Conservation (phyloP, 2,329 filamentous ascomycete genomes). For the Aspergillus quadrilineatus region DNA sequence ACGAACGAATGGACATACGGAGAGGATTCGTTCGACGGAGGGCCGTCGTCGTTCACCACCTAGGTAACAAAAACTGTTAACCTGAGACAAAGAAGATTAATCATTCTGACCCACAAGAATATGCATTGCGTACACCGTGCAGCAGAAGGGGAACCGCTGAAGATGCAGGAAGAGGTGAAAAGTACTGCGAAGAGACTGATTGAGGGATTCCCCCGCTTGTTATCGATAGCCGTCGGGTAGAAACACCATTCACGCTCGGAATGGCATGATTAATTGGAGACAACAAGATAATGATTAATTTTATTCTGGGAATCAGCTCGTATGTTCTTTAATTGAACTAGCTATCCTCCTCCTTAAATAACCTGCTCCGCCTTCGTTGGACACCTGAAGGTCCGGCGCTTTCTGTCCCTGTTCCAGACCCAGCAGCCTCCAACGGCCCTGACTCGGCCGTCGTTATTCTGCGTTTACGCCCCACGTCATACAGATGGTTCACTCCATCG, state of each 20-base stretch:
- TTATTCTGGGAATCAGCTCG: not conserved
- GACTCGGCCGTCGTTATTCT: slow-evolving; percentile 1
- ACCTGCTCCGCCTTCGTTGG: slow-evolving; percentile 35
- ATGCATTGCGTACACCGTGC: slow-evolving; percentile 43
- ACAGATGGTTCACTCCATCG: slow-evolving; percentile 4
- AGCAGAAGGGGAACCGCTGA: slow-evolving; percentile 7
- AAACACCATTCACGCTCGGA: not conserved
- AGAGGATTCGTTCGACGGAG: slow-evolving; percentile 73
- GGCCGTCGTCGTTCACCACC: slow-evolving; percentile 73
- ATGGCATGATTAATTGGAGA: not conserved
- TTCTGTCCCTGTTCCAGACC: slow-evolving; percentile 55
- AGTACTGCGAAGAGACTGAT: slow-evolving; percentile 5
- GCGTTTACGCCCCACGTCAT: not conserved
- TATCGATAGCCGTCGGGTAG: slow-evolving; percentile 23
- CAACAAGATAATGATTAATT: not conserved
- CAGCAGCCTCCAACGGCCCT: slow-evolving; percentile 45
- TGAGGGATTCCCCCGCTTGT: slow-evolving; percentile 17
- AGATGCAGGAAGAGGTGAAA: slow-evolving; percentile 14
- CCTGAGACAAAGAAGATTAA: not conserved
- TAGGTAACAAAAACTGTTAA: slow-evolving; percentile 20
- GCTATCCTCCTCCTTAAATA: slow-evolving; percentile 19
- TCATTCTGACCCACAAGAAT: slow-evolving; percentile 46
- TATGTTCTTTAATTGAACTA: slow-evolving; percentile 4
- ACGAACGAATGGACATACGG: slow-evolving; percentile 78
- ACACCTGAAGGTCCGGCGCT: slow-evolving; percentile 29